Conservation (phyloP, 2,329 filamentous ascomycete species). For the Xylariomycetidae sp. region DNA sequence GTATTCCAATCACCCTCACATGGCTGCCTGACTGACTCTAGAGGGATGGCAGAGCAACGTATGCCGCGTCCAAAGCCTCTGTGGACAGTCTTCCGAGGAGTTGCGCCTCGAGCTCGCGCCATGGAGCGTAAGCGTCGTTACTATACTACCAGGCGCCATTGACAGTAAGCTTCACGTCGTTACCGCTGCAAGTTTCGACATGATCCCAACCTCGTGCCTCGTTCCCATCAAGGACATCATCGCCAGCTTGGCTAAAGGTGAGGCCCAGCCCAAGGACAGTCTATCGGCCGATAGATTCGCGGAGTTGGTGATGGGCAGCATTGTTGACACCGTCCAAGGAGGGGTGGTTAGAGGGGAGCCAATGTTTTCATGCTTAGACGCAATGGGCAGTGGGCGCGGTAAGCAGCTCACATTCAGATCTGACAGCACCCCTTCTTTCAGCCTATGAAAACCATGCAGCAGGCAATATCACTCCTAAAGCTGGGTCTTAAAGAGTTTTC, state of each 20-base stretch:
- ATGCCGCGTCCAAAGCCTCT: neutral
- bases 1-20: too few species aligned
- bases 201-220: constrained; percentile 1
- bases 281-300: constrained; percentile 2
- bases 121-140: constrained; percentile 2
- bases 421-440: too few species aligned
- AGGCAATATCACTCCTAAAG: too few species aligned
- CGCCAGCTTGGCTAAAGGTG: constrained; percentile 1
- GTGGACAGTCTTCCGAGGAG: neutral
- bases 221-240: constrained; percentile 2
- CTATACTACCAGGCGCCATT: constrained; percentile 2
- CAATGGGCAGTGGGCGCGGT: constrained; percentile 1
- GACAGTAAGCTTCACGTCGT: constrained; percentile 1
- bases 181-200: neutral
- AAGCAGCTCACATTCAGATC: too few species aligned
- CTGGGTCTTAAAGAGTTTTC: too few species aligned
- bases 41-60: neutral
- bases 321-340: neutral
- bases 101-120: constrained; percentile 5
- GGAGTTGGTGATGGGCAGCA: constrained; percentile 1
- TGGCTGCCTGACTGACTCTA: too few species aligned
- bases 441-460: too few species aligned
- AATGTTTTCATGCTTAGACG: constrained; percentile 1
- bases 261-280: constrained; percentile 1
- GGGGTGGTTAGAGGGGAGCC: constrained; percentile 1